A percentile compares a stretch with the other conserved stretches of the same genome.
Evolutionary conservation across 2,329 filamentous ascomycete species (phyloP).

Genomic region (Xylaria hypoxylon): DNA sequence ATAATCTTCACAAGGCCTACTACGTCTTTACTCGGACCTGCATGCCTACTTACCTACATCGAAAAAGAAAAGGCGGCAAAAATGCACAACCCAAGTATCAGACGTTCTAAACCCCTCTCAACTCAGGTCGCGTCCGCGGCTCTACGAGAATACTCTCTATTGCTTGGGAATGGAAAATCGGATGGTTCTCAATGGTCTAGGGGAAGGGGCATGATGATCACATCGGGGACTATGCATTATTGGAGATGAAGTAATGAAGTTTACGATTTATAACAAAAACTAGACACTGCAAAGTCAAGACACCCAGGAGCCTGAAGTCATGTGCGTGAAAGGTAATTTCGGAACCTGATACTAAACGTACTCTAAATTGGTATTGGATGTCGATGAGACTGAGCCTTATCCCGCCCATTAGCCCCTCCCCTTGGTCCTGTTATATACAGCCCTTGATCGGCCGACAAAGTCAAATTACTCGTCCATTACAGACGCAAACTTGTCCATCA

Average conservation of each 20-base stretch:
- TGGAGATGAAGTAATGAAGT: slow-evolving; percentile 12
- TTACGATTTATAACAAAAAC: slow-evolving; percentile 10
- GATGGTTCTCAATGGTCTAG: not conserved
- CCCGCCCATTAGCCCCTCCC: slow-evolving; percentile 12
- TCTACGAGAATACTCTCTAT: too few relatives aligned
- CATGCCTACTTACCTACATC: too few relatives aligned
- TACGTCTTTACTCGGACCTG: too few relatives aligned
- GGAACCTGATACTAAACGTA: slow-evolving; percentile 22
- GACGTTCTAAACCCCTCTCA: not conserved
- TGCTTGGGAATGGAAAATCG: not conserved
- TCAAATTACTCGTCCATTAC: slow-evolving; percentile 87
- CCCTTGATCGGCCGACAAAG: slow-evolving; percentile 21
- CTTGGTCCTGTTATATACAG: slow-evolving; percentile 29
- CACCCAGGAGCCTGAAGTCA: not conserved
- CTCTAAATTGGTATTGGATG: slow-evolving; percentile 34
- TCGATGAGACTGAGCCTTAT: slow-evolving; percentile 15
- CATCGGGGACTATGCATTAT: not conserved
- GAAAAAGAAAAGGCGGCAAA: not conserved
- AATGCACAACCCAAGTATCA: not conserved
- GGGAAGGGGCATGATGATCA: not conserved
- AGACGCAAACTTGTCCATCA: slow-evolving; percentile 97
- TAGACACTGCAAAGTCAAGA: slow-evolving; percentile 5
- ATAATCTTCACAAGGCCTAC: too few relatives aligned
- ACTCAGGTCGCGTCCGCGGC: not conserved
- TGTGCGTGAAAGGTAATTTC: slow-evolving; percentile 9